Evolutionary conservation across 1,139 yeast genomes (phyloP), one percentile per base, ranked within the genome.

Genomic region (Lodderomyces pseudojiufengensis): DNA sequence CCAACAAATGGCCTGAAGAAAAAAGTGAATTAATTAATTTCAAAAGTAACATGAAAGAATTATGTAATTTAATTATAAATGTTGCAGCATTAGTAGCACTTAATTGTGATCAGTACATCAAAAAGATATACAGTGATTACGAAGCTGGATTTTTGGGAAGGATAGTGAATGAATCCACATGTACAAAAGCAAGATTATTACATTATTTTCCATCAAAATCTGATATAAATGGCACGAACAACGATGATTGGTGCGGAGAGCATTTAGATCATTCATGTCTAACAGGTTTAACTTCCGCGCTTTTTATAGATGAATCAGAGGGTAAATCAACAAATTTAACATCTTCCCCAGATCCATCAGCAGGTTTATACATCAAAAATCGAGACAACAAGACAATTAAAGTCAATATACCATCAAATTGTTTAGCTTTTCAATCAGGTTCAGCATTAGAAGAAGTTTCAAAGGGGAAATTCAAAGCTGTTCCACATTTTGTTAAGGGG

Each of bases 391-490:
- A 61, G 3, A 52, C 63, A 2, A 73, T 73, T 16, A 72, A 75
- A 42, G 80, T 78, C n/a, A 54, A 59, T 26, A 78, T 79, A 29
- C 84, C 84, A 0, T 46, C 51, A 3, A 73, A 76, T 44, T 73
- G 80, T 43, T 52, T 79, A 22, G 84, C 83, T 1, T 78, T 79
- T 50, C 84, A 79, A 50, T 76, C 83, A 0, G 85, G 85, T 2
- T 64, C 77, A n/a, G 77, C 83, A 0, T 58, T 79, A 26, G 71
- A 78, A 47, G 76, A 70, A 36, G 67, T 76, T 10, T 72, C 81
- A 0, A 44, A 53, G n/a, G 68, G 69, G 10, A 55, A 57, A 23
- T 76, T 79, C 55, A 73, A 69, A 49, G 84, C 83, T 1, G 84
- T 78, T 9, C 76, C 83, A 1, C 84, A 79, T 49, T 72, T 63